Conservation (phyloP, 768 basidiomycete species). For the Lentinula guzmanii region DNA sequence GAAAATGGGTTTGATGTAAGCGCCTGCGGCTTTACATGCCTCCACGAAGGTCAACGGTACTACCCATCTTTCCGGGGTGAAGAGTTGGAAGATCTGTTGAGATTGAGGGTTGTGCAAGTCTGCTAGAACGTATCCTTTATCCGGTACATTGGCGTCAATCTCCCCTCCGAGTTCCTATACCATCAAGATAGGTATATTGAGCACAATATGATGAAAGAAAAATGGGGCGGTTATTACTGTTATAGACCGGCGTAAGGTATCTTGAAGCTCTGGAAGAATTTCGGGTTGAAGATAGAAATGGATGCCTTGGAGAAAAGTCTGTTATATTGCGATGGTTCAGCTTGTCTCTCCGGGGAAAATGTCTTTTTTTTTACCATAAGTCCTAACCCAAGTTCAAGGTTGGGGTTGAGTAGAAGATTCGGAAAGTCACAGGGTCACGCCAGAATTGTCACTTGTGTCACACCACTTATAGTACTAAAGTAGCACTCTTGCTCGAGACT, state of each 20-base stretch:
- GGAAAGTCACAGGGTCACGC: not conserved
- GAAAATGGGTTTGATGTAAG: slow-evolving; percentile 73
- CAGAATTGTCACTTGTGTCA: not conserved
- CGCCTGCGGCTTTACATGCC: slow-evolving; percentile 76
- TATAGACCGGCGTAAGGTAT: slow-evolving; percentile 69
- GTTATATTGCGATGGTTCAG: not conserved
- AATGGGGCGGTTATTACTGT: slow-evolving; percentile 36
- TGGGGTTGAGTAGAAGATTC: not conserved
- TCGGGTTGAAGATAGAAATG: slow-evolving; percentile 87
- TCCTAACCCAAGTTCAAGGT: slow-evolving; percentile 10
- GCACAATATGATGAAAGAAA: not conserved
- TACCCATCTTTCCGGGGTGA: slow-evolving; percentile 61
- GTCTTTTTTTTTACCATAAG: slow-evolving; percentile 2
- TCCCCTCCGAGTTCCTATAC: slow-evolving; percentile 46
- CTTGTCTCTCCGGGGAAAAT: not conserved
- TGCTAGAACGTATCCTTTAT: slow-evolving; percentile 68
- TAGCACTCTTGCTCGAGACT: too few species aligned
- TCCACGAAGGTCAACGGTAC: slow-evolving; percentile 81
- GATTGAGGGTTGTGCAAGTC: slow-evolving; percentile 66
- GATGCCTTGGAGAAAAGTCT: slow-evolving; percentile 77
- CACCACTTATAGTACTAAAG: too few species aligned
- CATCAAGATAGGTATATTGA: slow-evolving; percentile 25
- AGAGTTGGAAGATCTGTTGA: slow-evolving; percentile 66
- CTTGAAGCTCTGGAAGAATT: slow-evolving; percentile 58
- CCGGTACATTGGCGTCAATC: slow-evolving; percentile 73